Percentiles rank a stretch among this genome's conserved stretches.
phyloP scores from a whole-genome alignment of 768 basidiomycete genomes.

The Chalciporus pseudorubinellus region DNA sequence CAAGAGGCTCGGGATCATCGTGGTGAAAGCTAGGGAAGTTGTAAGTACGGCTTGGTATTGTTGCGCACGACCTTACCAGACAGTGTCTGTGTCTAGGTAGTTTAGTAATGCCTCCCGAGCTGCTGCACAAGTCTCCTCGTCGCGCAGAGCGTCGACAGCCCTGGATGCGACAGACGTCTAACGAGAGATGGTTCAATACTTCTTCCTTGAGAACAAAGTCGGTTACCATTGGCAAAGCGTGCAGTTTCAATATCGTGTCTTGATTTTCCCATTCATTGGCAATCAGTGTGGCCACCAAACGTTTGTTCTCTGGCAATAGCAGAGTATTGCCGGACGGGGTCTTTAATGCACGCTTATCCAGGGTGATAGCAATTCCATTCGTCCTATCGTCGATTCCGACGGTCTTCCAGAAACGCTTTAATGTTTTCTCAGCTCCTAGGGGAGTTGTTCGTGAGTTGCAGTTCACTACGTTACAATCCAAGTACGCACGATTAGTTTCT shows the following conservation, averaged over 20 bases:
- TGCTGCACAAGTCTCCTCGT: conserved; percentile 53
- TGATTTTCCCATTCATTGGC: conserved; percentile 98
- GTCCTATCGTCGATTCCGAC: conserved; percentile 70
- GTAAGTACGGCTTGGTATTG: conserved; percentile 2
- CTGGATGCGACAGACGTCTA: conserved; percentile 91
- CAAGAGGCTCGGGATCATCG: conserved; percentile 71
- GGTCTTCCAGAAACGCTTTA: conserved; percentile 92
- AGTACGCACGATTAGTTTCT: conserved; percentile 60
- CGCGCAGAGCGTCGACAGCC: conserved; percentile 76
- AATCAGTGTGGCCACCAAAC: conserved; percentile 76
- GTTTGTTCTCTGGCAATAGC: conserved; percentile 65
- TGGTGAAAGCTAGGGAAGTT: conserved; percentile 67
- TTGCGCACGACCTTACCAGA: conserved; percentile 54
- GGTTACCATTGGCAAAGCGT: conserved; percentile 86
- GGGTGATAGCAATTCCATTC: conserved; percentile 56
- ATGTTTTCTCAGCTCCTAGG: conserved; percentile 79
- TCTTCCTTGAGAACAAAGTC: neutral
- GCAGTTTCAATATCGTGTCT: conserved; percentile 77
- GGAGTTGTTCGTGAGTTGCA: conserved; percentile 6
- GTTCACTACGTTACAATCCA: neutral
- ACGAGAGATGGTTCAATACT: conserved; percentile 5
- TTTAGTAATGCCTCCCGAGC: conserved; percentile 69
- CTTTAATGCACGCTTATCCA: conserved; percentile 83
- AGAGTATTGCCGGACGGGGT: conserved; percentile 84
- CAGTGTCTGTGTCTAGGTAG: conserved; percentile 93